Conservation (phyloP, 1,284 basidiomycete genomes). For the Mixia osmundae region DNA sequence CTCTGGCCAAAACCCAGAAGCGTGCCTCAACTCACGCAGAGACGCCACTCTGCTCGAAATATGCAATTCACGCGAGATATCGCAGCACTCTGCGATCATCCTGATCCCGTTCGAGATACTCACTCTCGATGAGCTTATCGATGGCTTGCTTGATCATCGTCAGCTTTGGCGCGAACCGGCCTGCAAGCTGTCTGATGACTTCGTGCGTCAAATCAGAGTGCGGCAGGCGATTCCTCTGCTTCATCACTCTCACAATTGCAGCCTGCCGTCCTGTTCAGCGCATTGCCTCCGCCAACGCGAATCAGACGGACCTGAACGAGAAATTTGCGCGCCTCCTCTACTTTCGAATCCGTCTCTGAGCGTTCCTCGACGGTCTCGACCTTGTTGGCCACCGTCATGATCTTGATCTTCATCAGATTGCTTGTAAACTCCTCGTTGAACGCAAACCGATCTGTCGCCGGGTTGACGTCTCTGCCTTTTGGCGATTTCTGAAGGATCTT, state of each 20-base stretch:
- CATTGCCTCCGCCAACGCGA: slow-evolving; percentile 5
- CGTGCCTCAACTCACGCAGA: too few relatives aligned
- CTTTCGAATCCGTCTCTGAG: slow-evolving; percentile 67
- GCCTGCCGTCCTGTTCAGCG: slow-evolving; percentile 32
- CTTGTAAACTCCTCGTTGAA: slow-evolving; percentile 69
- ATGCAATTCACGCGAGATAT: slow-evolving; percentile 12
- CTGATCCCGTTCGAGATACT: slow-evolving; percentile 19
- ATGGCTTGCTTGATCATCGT: slow-evolving; percentile 78
- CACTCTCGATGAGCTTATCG: slow-evolving; percentile 65
- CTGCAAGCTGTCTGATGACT: slow-evolving; percentile 60
- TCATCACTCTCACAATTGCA: slow-evolving; percentile 95
- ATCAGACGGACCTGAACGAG: slow-evolving; percentile 51
- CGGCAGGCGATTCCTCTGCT: slow-evolving; percentile 67
- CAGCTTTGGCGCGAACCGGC: slow-evolving; percentile 67
- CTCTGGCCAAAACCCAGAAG: too few relatives aligned
- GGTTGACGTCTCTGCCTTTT: slow-evolving; percentile 54
- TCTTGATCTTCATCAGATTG: slow-evolving; percentile 74
- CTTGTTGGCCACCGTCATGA: slow-evolving; percentile 61
- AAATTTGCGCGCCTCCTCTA: slow-evolving; percentile 78
- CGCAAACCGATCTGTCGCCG: slow-evolving; percentile 53
- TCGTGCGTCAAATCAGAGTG: slow-evolving; percentile 82
- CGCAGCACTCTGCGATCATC: slow-evolving; percentile 15
- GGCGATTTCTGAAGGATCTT: slow-evolving; percentile 83
- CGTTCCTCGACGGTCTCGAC: slow-evolving; percentile 71
- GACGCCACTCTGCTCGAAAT: too few relatives aligned